Evolutionary conservation across 2,329 filamentous ascomycete genomes (phyloP).

Genomic region (Helotiales sp.): DNA sequence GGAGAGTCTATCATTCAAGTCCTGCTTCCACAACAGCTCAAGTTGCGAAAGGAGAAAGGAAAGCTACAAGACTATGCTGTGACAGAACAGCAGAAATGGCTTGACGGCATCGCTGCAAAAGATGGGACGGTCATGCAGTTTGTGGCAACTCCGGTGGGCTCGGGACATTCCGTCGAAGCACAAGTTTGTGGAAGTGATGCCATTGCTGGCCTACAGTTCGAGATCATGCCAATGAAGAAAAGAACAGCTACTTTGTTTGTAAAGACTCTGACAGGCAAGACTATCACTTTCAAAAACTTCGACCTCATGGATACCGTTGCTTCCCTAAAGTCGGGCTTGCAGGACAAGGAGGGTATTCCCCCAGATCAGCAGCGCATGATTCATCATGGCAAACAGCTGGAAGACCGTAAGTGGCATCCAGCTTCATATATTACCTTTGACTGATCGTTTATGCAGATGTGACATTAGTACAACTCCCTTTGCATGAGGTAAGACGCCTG

Average conservation of each 20-base stretch:
- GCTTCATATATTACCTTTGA: no score
- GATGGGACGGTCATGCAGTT: slow-evolving; percentile 44
- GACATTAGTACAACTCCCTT: no score
- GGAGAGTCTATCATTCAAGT: slow-evolving; percentile 31
- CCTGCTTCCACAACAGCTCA: slow-evolving; percentile 31
- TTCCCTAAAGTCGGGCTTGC: neutral
- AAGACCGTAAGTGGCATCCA: no score
- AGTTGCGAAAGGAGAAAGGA: slow-evolving; percentile 33
- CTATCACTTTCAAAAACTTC: no score
- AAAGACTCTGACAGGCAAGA: no score
- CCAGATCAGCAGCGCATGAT: no score
- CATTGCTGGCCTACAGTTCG: slow-evolving; percentile 42
- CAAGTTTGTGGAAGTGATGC: slow-evolving; percentile 42
- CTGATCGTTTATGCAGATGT: no score
- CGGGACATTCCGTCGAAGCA: slow-evolving; percentile 42
- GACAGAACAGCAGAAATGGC: slow-evolving; percentile 40
- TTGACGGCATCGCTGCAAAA: slow-evolving; percentile 42
- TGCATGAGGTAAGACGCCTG: no score
- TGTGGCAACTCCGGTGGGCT: slow-evolving; percentile 41
- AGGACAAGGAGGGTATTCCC: no score
- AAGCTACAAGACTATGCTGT: slow-evolving; percentile 45
- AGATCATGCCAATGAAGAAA: slow-evolving; percentile 30
- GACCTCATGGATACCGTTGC: slow-evolving; percentile 22
- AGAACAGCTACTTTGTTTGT: no score
- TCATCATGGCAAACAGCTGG: no score